Evolutionary conservation across 768 basidiomycete genomes (phyloP), one percentile per base, ranked within the genome.

Genomic region (Trametes sanguinea): DNA sequence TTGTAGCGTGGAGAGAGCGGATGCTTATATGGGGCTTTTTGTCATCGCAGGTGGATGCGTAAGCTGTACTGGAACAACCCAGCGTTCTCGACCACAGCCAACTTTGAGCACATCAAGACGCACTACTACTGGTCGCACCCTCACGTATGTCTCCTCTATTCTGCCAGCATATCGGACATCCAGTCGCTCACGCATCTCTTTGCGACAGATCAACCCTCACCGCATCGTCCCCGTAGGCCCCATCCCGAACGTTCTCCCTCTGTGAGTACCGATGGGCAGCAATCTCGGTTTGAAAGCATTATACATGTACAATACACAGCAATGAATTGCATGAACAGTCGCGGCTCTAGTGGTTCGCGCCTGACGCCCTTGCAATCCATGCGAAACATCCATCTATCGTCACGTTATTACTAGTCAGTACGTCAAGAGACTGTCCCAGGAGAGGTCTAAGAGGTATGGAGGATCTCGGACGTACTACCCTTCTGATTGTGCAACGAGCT

Each of bases 31-130:
- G 11, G 42, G 6, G 60, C 54, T 57, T 16, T n/a, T 4, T 14
- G n/a, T 13, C 1, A 32, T 37, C 37, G 3, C 30, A 89, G 87
- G 35, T 95, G 93, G 90, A 69, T 92, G 76, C 87, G 86, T 74
- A 88, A 89, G 71, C 76, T 98, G 17, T 98, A 99, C 80, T 98
- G 94, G 95, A 90, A 88, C 63, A 79, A 88, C 67, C 76, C 87
- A 0, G 93, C 94, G 4, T 98, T 99, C 85, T 86, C 87, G 73
- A 83, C 85, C 6, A 86, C 88, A 16, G 95, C 95, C 42, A 80
- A 95, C 71, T 98, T 98, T 71, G 84, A 91, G 14, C 95, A 97
- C 75, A 91, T 92, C 78, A 90, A 90, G 76, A 83, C 81, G 1
- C 82, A 85, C 68, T 90, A 90, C 68, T 90, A 85, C 65, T 88